These are phyloP conservation scores for Teratosphaeriaceae sp. DNA, from an alignment of 2,329 filamentous ascomycete species.

Conservation along the genomic window DNA sequence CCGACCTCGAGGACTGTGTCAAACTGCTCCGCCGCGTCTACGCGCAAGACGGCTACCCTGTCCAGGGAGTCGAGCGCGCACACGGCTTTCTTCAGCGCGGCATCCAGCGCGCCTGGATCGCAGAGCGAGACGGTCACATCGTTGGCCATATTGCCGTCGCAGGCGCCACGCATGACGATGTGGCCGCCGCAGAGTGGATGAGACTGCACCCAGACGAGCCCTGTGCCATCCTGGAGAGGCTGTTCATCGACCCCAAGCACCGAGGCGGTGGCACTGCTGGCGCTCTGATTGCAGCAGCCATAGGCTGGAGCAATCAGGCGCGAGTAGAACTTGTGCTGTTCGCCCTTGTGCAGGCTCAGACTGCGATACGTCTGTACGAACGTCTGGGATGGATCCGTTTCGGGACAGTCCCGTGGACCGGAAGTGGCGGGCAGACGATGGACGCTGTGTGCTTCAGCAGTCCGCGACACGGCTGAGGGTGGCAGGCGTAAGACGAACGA, in stretches of 20 bases:
- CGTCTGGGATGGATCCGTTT: slow-evolving; percentile 16
- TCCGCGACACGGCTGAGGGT: neutral
- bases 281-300: slow-evolving; percentile 14
- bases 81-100: slow-evolving; percentile 10
- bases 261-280: slow-evolving; percentile 15
- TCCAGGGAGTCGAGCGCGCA: slow-evolving; percentile 18
- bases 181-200: slow-evolving; percentile 14
- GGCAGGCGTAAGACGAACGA: no score
- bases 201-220: slow-evolving; percentile 7
- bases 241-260: slow-evolving; percentile 19
- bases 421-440: slow-evolving; percentile 11
- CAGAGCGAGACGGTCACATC: slow-evolving; percentile 10
- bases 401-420: slow-evolving; percentile 10
- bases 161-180: slow-evolving; percentile 11
- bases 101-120: slow-evolving; percentile 18
- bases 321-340: slow-evolving; percentile 15
- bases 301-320: slow-evolving; percentile 8
- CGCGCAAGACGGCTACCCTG: slow-evolving; percentile 19
- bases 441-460: slow-evolving; percentile 15
- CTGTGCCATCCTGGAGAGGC: slow-evolving; percentile 19
- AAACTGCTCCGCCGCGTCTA: slow-evolving; percentile 18
- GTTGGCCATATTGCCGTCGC: slow-evolving; percentile 18
- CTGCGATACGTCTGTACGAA: slow-evolving; percentile 19
- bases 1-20: slow-evolving; percentile 18
- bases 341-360: slow-evolving; percentile 18